Evolutionary conservation across 495 filamentous ascomycete species (phyloP), one percentile per base, ranked within the genome.

Genomic region (Penicillium mononematosum): DNA sequence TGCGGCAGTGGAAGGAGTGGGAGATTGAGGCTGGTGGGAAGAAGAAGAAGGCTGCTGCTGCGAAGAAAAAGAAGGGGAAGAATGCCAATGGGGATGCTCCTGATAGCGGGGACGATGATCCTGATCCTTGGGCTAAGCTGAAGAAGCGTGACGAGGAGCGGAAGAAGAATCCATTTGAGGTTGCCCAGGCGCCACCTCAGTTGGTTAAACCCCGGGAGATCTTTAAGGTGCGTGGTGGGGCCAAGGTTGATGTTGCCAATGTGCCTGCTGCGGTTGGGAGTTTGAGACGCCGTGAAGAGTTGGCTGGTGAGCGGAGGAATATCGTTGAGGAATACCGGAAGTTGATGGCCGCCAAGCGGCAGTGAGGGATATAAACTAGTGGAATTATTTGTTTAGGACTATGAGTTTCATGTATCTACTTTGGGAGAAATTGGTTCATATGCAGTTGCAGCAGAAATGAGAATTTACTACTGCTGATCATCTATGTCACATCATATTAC

Each of bases 61-160:
- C 61, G 58, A 64, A 58, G 31, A 70, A 72, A 60, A 72, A 70
- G 60, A 69, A 67, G 42, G 81, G 72, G 58, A 75, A 78, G 58
- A 73, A 74, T 50, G 46, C 62, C 61, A 55, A 64, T 31, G 75
- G 63, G 4, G 74, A 69, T 47, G 66, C 63, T 12, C 72, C 63
- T 38, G 76, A 62, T 42, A 65, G 56, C 12, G 63, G 47, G 9
- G 61, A 77, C 56, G 76, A 81, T 32, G 80, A 86, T 22, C 81
- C 83, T 19, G 93, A 97, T 76, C 90, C 91, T 10, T 98, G 93
- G 92, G 85, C 81, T 50, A 83, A 81, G 57, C 70, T 98, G 61
- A 76, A 73, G 59, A 77, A 74, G 39, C 78, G 84, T 36, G 84
- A 80, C 11, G 80, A 83, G 25, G 88, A 82, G 67, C 75, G 81